Evolutionary conservation across 495 filamentous ascomycete genomes (phyloP).

Genomic region (Aspergillus campestris): DNA sequence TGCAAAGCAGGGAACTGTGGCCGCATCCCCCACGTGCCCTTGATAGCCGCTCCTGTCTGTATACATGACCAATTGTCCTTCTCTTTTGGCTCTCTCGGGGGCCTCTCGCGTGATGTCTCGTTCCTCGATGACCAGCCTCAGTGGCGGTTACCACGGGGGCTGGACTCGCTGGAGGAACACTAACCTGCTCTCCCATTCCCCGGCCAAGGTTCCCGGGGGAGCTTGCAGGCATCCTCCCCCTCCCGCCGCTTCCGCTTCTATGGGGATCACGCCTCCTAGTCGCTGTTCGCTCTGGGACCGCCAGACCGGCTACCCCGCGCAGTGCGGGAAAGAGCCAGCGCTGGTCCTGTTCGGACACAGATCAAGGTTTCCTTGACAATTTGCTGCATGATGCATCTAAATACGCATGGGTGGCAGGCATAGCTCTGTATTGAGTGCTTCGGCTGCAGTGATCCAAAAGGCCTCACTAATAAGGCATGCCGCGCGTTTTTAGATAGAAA

Average conservation of each 20-base stretch:
- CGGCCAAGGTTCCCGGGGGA: constrained; percentile 5
- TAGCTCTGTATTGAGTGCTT: constrained; percentile 8
- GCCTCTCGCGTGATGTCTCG: constrained; percentile 2
- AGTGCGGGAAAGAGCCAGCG: neutral
- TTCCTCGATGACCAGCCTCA: constrained; percentile 8
- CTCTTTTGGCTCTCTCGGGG: neutral
- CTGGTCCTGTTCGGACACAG: neutral
- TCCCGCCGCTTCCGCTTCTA: neutral
- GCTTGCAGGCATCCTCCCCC: constrained; percentile 5
- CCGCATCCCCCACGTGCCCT: constrained; percentile 5
- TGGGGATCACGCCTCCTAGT: neutral
- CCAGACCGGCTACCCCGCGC: neutral
- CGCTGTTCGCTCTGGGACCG: neutral
- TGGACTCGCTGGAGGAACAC: constrained; percentile 11
- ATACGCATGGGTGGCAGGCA: constrained; percentile 5
- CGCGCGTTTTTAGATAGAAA: constrained; percentile 4
- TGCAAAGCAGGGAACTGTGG: constrained; percentile 1
- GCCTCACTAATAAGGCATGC: constrained; percentile 8
- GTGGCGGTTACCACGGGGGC: constrained; percentile 12
- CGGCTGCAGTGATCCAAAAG: constrained; percentile 1
- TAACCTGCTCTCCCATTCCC: constrained; percentile 11
- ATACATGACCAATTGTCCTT: constrained; percentile 2
- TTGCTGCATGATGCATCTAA: constrained; percentile 12
- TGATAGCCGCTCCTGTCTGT: constrained; percentile 12
- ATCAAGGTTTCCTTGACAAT: constrained; percentile 9